A percentile compares a stretch with the other conserved stretches of the same genome.
Conservation (phyloP, 169 alveolate genomes). For the Plasmodium chabaudi region DNA sequence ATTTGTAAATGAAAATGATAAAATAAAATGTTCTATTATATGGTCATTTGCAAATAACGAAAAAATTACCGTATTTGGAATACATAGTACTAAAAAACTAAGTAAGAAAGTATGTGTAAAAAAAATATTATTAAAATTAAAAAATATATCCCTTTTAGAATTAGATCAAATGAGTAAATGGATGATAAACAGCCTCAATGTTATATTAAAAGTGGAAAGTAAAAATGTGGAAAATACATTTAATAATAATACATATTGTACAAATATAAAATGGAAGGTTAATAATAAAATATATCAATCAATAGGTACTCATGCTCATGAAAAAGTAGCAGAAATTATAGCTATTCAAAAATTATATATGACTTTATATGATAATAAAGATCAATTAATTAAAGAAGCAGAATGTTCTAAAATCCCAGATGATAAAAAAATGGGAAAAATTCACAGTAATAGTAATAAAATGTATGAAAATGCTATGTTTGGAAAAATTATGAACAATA, state of each 20-base stretch:
- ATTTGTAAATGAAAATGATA: constrained; percentile 65
- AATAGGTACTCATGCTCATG: constrained; percentile 49
- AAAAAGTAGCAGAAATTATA: constrained; percentile 57
- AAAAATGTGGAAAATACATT: constrained; percentile 54
- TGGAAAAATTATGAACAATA: neutral
- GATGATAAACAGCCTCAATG: constrained; percentile 74
- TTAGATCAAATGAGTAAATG: constrained; percentile 77
- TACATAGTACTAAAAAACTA: constrained; percentile 66
- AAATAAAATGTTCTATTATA: constrained; percentile 48
- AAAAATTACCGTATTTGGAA: constrained; percentile 49
- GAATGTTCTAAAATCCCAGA: constrained; percentile 16
- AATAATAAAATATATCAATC: constrained; percentile 70
- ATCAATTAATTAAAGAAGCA: constrained; percentile 46
- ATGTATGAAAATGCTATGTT: constrained; percentile 13
- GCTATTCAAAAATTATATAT: constrained; percentile 67
- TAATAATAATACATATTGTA: constrained; percentile 43
- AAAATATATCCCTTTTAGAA: constrained; percentile 70
- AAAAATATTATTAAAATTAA: constrained; percentile 63
- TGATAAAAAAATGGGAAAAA: constrained; percentile 4
- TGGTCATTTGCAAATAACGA: constrained; percentile 73
- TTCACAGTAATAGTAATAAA: constrained; percentile 7
- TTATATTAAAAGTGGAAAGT: constrained; percentile 54
- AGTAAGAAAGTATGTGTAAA: constrained; percentile 75
- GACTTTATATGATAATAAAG: constrained; percentile 58
- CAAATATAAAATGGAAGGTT: constrained; percentile 68